These are phyloP conservation scores for Funneliformis caledonium DNA, from an alignment of 371 early-diverging fungal genomes.

Conservation along the genomic window DNA sequence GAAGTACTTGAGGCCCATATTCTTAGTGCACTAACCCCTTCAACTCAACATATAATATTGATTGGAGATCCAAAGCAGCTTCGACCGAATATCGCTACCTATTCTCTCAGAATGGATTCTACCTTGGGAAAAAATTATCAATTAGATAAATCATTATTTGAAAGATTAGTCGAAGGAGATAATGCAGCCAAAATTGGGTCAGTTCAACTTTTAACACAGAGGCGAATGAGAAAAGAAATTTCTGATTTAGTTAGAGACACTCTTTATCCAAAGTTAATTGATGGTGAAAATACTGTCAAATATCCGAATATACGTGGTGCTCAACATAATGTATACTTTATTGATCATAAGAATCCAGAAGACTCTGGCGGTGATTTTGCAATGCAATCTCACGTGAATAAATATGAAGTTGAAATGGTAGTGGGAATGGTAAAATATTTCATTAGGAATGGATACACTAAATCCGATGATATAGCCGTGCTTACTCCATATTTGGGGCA, in stretches of 20 bases:
- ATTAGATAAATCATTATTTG: constrained; percentile 71
- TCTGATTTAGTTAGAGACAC: constrained; percentile 56
- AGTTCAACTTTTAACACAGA: constrained; percentile 61
- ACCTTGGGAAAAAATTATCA: constrained; percentile 48
- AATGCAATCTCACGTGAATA: constrained; percentile 50
- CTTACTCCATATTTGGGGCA: constrained; percentile 62
- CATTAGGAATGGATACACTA: constrained; percentile 58
- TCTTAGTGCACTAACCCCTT: too few relatives aligned
- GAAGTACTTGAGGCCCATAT: constrained; percentile 60
- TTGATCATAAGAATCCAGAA: constrained; percentile 52
- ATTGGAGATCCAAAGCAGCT: constrained; percentile 50
- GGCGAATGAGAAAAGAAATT: constrained; percentile 78
- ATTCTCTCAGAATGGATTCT: constrained; percentile 46
- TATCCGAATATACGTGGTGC: constrained; percentile 55
- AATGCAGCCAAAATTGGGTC: constrained; percentile 48
- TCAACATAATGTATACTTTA: constrained; percentile 52
- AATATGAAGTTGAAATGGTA: constrained; percentile 54
- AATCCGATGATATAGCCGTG: constrained; percentile 59
- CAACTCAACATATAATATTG: too few relatives aligned
- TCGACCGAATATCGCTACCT: constrained; percentile 54
- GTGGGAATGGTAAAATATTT: constrained; percentile 54
- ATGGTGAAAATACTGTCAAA: constrained; percentile 42
- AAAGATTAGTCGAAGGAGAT: constrained; percentile 59
- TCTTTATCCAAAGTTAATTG: constrained; percentile 47
- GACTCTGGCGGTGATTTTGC: constrained; percentile 44